Percentiles rank a stretch among this genome's conserved stretches.
phyloP scores from a whole-genome alignment of 495 filamentous ascomycete species.

The Neurospora sp. region DNA sequence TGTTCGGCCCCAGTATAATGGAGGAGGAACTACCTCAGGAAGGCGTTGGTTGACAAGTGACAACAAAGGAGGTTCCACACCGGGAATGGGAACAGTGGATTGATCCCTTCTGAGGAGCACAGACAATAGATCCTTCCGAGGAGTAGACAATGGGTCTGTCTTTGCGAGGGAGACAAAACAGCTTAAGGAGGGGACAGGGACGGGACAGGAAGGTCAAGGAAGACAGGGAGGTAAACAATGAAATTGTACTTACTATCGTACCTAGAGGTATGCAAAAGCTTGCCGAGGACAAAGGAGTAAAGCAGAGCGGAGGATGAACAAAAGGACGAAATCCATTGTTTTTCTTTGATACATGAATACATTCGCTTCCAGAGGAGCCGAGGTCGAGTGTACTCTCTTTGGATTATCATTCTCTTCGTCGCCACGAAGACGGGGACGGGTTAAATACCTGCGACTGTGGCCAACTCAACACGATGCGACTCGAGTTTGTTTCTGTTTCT shows the following conservation, averaged over 20 bases:
- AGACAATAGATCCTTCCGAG: no score
- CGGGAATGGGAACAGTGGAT: neutral
- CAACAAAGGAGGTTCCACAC: neutral
- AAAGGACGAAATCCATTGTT: neutral
- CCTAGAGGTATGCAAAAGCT: neutral
- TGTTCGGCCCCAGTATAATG: neutral
- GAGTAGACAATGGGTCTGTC: no score
- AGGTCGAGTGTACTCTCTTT: neutral
- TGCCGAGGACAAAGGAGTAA: neutral
- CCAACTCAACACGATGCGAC: neutral
- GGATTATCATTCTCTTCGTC: neutral
- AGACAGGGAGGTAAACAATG: neutral
- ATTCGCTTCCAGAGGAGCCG: neutral
- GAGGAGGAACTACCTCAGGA: no score
- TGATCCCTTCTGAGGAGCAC: no score
- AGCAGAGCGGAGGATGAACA: no score
- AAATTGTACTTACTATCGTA: neutral
- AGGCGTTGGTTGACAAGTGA: no score
- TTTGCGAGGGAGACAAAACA: no score
- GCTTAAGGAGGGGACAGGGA: no score
- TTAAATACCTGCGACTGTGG: neutral
- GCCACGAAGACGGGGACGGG: neutral
- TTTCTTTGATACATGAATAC: neutral
- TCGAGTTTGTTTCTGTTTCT: neutral
- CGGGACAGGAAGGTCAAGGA: neutral